Evolutionary conservation across 495 filamentous ascomycete genomes (phyloP).

Genomic region (Podospora fimiseda): DNA sequence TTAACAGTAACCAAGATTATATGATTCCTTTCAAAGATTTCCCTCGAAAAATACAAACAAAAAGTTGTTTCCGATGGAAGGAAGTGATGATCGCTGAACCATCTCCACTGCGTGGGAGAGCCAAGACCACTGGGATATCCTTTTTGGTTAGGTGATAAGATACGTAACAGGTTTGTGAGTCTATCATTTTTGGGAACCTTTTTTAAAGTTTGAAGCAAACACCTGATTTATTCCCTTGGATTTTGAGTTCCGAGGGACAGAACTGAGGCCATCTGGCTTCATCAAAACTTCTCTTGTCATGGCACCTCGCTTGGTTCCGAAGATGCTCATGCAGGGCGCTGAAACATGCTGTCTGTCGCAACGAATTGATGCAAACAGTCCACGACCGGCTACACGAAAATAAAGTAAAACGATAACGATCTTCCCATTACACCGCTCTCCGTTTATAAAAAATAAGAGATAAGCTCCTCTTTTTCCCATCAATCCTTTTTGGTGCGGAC

Average conservation of each 20-base stretch:
- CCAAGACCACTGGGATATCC: background rate
- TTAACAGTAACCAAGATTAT: background rate
- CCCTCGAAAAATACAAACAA: background rate
- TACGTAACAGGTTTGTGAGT: background rate
- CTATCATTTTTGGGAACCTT: background rate
- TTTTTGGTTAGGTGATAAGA: background rate
- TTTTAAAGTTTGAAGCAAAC: background rate
- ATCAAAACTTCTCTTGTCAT: background rate
- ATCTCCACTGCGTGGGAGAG: background rate
- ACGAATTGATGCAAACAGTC: constrained; percentile 10
- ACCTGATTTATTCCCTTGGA: too few species aligned
- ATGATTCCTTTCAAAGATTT: background rate
- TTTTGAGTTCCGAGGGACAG: too few species aligned
- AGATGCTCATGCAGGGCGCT: constrained; percentile 1
- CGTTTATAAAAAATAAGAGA: background rate
- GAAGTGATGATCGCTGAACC: background rate
- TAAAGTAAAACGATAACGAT: background rate
- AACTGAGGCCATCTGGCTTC: too few species aligned
- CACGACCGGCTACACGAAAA: background rate
- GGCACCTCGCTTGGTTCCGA: background rate
- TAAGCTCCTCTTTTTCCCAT: too few species aligned
- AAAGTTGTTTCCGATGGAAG: background rate
- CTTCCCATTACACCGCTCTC: background rate
- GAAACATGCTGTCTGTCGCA: constrained; percentile 18
- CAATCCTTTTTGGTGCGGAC: too few species aligned